Evolutionary conservation across 768 basidiomycete genomes (phyloP), one percentile per base, ranked within the genome.

Genomic region (Mycena alexandri): DNA sequence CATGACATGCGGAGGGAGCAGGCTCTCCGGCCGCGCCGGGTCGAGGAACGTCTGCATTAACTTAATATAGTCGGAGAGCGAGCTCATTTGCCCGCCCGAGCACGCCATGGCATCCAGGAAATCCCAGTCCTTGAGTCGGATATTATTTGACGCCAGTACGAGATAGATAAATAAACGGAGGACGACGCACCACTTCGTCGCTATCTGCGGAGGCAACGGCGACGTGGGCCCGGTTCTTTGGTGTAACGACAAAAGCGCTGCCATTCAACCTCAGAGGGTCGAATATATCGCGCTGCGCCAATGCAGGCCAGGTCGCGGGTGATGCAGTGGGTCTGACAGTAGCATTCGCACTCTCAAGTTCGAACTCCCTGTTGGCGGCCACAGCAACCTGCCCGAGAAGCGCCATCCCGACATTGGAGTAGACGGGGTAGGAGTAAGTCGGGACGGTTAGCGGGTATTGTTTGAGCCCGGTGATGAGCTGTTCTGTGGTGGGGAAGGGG

Each of bases 401-500:
- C 16, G 67, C 67, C 54, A 71, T 71, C 17, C 67, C 76, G 44
- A 75, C 73, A 59, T 77, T 78, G 36, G 76, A 77, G 59, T 78
- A 78, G 25, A 74, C 46, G 0, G 77, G 76, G 64, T 69, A 77
- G 1, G 69, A 65, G 46, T 73, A 73, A 13, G 73, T 72, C 17
- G 74, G 73, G 19, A 74, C 33, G 17, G 73, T 65, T 22, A 74
- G 72, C 7, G 71, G 75, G 24, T 68, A 65, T 14, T 69, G 34
- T 36, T 63, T 56, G n/a, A 78, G 71, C 2, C 71, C 67, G 19
- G 56, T 47, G 25, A 74, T 60, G 19, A 71, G 47, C 21, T 67
- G 41, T 8, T 70, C 71, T 5, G 62, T 54, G 8, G 67, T 63
- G 3, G 75, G 74, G 51, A 75, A 73, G 2, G 73, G 73, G 6